phyloP scores from a whole-genome alignment of 2,329 filamentous ascomycete species.

The Scedosporium apiospermum region DNA sequence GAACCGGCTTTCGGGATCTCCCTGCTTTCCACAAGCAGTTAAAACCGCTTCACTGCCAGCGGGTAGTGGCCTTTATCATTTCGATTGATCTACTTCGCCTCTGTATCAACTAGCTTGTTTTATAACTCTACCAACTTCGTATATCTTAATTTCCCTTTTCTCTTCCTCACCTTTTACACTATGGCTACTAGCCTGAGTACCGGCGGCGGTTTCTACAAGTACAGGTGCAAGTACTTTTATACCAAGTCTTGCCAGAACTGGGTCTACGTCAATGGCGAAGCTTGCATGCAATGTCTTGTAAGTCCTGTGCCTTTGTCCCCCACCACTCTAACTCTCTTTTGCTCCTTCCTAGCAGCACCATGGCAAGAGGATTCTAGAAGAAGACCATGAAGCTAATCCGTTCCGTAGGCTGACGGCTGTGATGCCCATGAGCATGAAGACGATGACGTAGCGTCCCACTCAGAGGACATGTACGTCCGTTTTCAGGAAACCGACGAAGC shows the following conservation, averaged over 20 bases:
- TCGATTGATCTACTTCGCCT: neutral
- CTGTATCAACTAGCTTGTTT: neutral
- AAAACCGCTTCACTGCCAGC: conserved; percentile 5
- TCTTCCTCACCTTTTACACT: neutral
- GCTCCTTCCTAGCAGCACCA: neutral
- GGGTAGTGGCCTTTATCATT: neutral
- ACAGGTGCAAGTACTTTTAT: conserved; percentile 45
- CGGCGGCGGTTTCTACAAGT: conserved; percentile 39
- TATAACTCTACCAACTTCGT: neutral
- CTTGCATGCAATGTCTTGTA: conserved; percentile 41
- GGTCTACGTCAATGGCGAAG: conserved; percentile 42
- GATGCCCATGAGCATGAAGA: neutral
- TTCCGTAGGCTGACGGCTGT: neutral
- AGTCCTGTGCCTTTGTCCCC: conserved; percentile 14
- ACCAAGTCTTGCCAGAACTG: conserved; percentile 42
- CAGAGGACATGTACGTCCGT: neutral
- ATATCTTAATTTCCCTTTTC: neutral
- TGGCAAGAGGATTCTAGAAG: neutral
- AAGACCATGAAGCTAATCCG: too few relatives aligned
- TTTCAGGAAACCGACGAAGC: neutral
- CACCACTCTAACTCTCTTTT: neutral
- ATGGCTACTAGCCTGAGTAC: conserved; percentile 12
- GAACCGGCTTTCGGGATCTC: neutral
- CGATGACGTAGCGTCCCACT: neutral
- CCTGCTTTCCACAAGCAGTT: neutral